Evolutionary conservation across 2,329 filamentous ascomycete genomes (phyloP).

Genomic region (Dactylonectria estremocensis): DNA sequence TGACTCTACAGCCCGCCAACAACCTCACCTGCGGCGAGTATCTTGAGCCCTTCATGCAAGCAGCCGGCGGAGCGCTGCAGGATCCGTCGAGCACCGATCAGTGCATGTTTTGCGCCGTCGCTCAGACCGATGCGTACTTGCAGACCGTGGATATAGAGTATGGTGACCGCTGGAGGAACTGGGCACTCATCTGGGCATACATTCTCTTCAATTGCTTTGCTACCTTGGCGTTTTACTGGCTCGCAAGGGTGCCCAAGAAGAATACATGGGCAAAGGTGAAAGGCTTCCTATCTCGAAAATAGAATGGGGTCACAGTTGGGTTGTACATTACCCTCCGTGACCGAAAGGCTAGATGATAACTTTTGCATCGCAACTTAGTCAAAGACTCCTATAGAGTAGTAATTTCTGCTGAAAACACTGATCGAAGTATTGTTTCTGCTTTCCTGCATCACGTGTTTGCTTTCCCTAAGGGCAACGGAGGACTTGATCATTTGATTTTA

Average conservation of each 20-base stretch:
- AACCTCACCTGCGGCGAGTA: constrained; percentile 67
- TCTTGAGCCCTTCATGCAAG: constrained; percentile 58
- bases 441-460: too few species aligned
- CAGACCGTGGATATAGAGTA: constrained; percentile 59
- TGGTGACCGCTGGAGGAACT: constrained; percentile 66
- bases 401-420: too few species aligned
- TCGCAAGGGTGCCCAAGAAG: constrained; percentile 51
- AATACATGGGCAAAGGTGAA: constrained; percentile 14
- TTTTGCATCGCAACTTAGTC: too few species aligned
- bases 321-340: neutral
- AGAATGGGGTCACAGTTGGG: neutral
- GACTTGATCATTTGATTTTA: too few species aligned
- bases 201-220: constrained; percentile 64
- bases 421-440: too few species aligned
- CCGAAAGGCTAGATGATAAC: too few species aligned
- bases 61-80: constrained; percentile 62
- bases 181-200: constrained; percentile 67
- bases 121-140: constrained; percentile 54
- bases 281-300: neutral
- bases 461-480: too few species aligned
- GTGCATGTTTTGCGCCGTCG: constrained; percentile 60
- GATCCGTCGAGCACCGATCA: constrained; percentile 57
- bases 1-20: constrained; percentile 68
- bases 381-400: too few species aligned
- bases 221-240: constrained; percentile 62